Evolutionary conservation across 1,284 basidiomycete genomes (phyloP), one percentile per base, ranked within the genome.

Genomic region (Cutaneotrichosporon cyanovorans): DNA sequence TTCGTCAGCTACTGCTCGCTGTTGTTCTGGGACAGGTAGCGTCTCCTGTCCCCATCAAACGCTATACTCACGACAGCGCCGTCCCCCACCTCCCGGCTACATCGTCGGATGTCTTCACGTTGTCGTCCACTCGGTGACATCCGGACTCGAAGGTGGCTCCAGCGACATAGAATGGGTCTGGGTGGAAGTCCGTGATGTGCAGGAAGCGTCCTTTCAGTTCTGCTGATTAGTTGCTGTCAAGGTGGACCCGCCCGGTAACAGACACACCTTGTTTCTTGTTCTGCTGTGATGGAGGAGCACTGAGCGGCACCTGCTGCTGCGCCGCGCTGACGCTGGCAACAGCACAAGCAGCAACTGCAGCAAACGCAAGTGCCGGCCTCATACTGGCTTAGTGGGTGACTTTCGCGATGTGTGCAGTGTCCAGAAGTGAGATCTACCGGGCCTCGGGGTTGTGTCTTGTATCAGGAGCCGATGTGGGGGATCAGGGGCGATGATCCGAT

Each of bases 131-230:
- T 12, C 52, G 40, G 47, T 73, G 71, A 53, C 72, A 73, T 10
- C 64, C 67, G 2, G 62, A 59, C 5, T 63, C 62, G 45, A 70
- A 62, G 5, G 61, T 62, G 11, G 64, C 57, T 2, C 70, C 69
- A 2, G 51, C 43, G 5, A 57, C 49, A 49, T 73, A 73, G 45
- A 63, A 62, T 1, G 68, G 65, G 45, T 73, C 72, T 4, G 72
- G 72, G 44, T 73, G 72, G 21, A 73, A 64, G 48, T 73, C 72
- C 22, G 72, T 73, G 31, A 73, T 61, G 50, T 72, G 71, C 14
- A 68, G 50, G 47, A 69, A 69, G 4, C 69, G 61, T 20, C 69
- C 69, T 23, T 59, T 69, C 20, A 71, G 56, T 38, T 60, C 66
- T 69, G 51, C 16, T 16, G 5, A 42, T 54, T 19, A 51, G 50